These are phyloP conservation scores for Tetrahymena elliotti DNA, from an alignment of 73 alveolate species.

Conservation along the genomic window DNA sequence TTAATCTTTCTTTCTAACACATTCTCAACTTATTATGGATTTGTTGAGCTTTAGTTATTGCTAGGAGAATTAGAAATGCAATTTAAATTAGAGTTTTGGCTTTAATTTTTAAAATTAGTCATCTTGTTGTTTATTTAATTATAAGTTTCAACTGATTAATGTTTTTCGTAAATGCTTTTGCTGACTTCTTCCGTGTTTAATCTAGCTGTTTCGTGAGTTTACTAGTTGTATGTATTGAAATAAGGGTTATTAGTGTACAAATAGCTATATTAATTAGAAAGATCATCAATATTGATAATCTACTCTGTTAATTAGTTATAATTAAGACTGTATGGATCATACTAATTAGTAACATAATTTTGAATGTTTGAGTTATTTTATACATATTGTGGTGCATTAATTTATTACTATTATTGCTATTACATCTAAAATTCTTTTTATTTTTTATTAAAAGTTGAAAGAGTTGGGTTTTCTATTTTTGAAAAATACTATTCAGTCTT, in stretches of 20 bases:
- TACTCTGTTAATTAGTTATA: neutral
- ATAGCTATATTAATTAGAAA: neutral
- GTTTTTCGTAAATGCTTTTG: neutral
- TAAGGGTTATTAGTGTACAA: neutral
- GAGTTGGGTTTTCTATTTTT: neutral
- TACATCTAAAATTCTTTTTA: neutral
- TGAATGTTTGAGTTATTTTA: neutral
- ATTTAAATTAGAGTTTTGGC: neutral
- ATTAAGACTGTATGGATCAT: neutral
- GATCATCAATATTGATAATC: neutral
- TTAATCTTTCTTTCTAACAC: neutral
- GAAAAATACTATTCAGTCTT: neutral
- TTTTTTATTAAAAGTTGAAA: neutral
- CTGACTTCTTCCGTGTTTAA: neutral
- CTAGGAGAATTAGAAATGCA: neutral
- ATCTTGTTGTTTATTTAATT: neutral
- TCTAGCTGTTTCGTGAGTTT: neutral
- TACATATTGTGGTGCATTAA: neutral
- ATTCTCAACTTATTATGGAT: neutral
- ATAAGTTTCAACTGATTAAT: neutral
- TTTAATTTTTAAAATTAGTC: neutral
- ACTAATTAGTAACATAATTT: neutral
- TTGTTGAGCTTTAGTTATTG: neutral
- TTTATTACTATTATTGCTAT: neutral
- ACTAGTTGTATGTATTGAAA: neutral